Evolutionary conservation across 768 basidiomycete species (phyloP), one percentile per base, ranked within the genome.

Genomic region (Chalciporus pseudorubinellus): DNA sequence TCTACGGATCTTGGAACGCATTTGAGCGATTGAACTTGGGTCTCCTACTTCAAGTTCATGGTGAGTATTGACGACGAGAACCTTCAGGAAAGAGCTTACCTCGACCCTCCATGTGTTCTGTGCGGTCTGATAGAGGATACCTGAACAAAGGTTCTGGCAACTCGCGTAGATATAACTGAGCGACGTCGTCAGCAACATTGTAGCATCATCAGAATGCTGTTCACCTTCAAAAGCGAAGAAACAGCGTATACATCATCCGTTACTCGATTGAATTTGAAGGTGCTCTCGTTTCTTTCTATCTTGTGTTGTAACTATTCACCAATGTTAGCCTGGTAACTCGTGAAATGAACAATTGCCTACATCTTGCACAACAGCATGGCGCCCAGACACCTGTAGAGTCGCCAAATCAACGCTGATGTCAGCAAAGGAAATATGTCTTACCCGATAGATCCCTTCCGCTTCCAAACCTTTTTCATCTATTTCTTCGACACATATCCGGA

Each of bases 121-220:
- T 74, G 19, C 94, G 82, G 59, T 97, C 94, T 53, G 84, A 80
- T 16, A 92, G 70, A 10, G 88, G 76, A 61, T 87, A 88, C 62
- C 73, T 85, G 73, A 97, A 95, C 18, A 97, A 76, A 4, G 94
- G 91, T 62, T 97, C 94, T 2, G 93, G 92, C 14, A 97, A 72
- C 62, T 90, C 89, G 47, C 94, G 83, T 20, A 95, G 74, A 72
- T 95, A 89, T 31, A 85, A 70, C 87, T 89, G 46, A 29, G 14
- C 14, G 39, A 26, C 14, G 16, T 59, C 42, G n/a, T 59, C 42
- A 59, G 46, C 46, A 29, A 29, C 11, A 28, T 38, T n/a, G 16
- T 39, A 21, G 18, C 39, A 39, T n/a, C 19, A 16, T 24, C 19
- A 20, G 41, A 28, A 8, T 22, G 48, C 46, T 11, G 21, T 49